Conservation (phyloP, 2,329 filamentous ascomycete species). For the Fusarium musae region DNA sequence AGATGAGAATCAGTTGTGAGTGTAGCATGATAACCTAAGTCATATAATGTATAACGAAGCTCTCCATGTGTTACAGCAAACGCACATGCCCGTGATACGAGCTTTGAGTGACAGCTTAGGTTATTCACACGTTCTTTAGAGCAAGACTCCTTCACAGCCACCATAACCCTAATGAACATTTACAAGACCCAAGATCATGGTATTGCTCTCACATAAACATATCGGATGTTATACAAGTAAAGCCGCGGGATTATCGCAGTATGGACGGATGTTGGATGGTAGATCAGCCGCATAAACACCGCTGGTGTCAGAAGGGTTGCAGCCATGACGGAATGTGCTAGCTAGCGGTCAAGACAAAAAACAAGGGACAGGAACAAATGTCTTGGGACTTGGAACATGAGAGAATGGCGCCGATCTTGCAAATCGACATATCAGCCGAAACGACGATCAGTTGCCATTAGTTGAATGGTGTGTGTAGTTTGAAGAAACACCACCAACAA, state of each 20-base stretch:
- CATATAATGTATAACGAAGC: background rate
- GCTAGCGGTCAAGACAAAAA: conserved; percentile 26
- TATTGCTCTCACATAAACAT: background rate
- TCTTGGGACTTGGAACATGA: conserved; percentile 19
- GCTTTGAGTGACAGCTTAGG: background rate
- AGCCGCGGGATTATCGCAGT: background rate
- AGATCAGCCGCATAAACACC: conserved; percentile 7
- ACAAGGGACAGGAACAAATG: conserved; percentile 14
- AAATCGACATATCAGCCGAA: conserved; percentile 19
- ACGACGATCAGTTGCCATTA: conserved; percentile 29
- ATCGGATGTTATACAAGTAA: background rate
- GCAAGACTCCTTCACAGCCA: background rate
- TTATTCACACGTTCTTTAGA: background rate
- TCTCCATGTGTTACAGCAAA: background rate
- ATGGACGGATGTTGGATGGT: background rate
- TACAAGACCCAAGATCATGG: background rate
- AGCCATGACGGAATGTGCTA: conserved; percentile 30
- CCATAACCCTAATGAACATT: background rate
- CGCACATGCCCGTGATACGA: conserved; percentile 1
- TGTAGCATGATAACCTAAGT: background rate
- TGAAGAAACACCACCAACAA: conserved; percentile 6
- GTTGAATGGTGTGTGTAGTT: conserved; percentile 1
- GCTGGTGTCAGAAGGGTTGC: conserved; percentile 23
- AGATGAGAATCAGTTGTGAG: background rate
- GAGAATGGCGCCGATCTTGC: conserved; percentile 23